phyloP scores from a whole-genome alignment of 1,139 yeast genomes.

The Kodamaea alishanica region DNA sequence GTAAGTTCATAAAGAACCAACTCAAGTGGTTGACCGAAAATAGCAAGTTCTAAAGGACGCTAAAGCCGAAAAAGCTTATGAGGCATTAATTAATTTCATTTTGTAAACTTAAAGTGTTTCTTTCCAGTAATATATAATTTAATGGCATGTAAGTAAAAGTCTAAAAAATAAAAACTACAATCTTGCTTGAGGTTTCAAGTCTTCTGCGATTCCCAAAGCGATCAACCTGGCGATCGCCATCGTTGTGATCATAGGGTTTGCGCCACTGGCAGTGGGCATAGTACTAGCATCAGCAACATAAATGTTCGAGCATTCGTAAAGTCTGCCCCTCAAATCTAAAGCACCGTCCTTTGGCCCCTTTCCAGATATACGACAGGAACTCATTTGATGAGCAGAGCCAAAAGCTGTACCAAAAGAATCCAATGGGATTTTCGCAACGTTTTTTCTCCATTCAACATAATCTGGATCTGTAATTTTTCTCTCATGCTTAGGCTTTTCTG shows the following conservation, averaged over 20 bases:
- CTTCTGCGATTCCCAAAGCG: conserved; percentile 33
- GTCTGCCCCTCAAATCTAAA: conserved; percentile 45
- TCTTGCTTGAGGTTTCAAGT: conserved; percentile 30
- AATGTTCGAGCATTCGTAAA: conserved; percentile 51
- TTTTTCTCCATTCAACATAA: conserved; percentile 43
- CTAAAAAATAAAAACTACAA: conserved; percentile 16
- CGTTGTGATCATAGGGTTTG: conserved; percentile 50
- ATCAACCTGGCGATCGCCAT: conserved; percentile 41
- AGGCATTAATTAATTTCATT: too few species aligned
- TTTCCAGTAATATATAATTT: not conserved
- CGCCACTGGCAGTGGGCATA: conserved; percentile 60
- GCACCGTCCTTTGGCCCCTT: conserved; percentile 49
- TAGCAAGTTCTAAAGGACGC: not conserved
- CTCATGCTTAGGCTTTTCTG: conserved; percentile 37
- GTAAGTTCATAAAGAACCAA: conserved; percentile 29
- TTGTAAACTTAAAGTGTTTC: too few species aligned
- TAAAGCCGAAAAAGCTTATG: too few species aligned
- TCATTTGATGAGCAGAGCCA: conserved; percentile 64
- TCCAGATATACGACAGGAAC: conserved; percentile 53
- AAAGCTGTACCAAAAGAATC: conserved; percentile 29
- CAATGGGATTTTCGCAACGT: conserved; percentile 26
- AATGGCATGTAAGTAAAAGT: not conserved
- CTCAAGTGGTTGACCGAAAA: conserved; percentile 22
- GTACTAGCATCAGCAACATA: conserved; percentile 57
- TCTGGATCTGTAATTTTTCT: conserved; percentile 44